phyloP scores from a whole-genome alignment of 1,139 yeast species.

The Suhomyces yuchorum region DNA sequence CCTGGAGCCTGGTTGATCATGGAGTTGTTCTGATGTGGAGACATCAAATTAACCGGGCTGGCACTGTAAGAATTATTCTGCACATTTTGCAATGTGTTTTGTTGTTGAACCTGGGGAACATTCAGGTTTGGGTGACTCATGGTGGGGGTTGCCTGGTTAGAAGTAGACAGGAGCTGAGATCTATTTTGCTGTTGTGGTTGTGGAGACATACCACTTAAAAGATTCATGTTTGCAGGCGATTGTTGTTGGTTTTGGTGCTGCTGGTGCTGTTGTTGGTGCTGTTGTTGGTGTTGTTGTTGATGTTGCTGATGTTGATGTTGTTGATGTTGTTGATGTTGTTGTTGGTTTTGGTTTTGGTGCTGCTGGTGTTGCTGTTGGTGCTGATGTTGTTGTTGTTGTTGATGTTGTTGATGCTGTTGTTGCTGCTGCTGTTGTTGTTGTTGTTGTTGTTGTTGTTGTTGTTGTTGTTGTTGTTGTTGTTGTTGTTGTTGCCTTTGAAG shows the following conservation, averaged over 20 bases:
- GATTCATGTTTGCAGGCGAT: slow-evolving; percentile 12
- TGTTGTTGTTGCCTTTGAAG: slow-evolving; percentile 23
- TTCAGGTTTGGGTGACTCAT: slow-evolving; percentile 6
- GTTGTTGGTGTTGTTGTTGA: slow-evolving; percentile 6
- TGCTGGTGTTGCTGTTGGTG: background rate
- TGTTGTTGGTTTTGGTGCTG: slow-evolving; percentile 8
- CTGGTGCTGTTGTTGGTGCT: slow-evolving; percentile 2
- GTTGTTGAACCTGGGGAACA: slow-evolving; percentile 2
- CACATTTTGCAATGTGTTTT: slow-evolving; percentile 14
- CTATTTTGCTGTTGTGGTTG: slow-evolving; percentile 7
- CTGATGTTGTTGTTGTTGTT: slow-evolving; percentile 4
- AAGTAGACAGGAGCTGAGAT: slow-evolving; percentile 11
- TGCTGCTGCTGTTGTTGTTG: slow-evolving; percentile 10
- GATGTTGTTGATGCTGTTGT: slow-evolving; percentile 1
- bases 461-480: slow-evolving; percentile 13
- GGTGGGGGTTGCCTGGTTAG: slow-evolving; percentile 11
- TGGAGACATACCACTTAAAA: slow-evolving; percentile 12
- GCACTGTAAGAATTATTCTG: slow-evolving; percentile 10
- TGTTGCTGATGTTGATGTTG: slow-evolving; percentile 5
- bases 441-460: slow-evolving; percentile 11
- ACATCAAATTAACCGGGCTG: slow-evolving; percentile 21
- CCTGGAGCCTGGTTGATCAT: slow-evolving; percentile 14
- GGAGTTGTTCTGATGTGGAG: slow-evolving; percentile 16
- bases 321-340: slow-evolving; percentile 1
- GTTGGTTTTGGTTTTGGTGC: background rate